Percentiles rank a stretch among this genome's conserved stretches.
Conservation (phyloP, 2,329 filamentous ascomycete genomes). For the Scopulariopsis brevicaulis region DNA sequence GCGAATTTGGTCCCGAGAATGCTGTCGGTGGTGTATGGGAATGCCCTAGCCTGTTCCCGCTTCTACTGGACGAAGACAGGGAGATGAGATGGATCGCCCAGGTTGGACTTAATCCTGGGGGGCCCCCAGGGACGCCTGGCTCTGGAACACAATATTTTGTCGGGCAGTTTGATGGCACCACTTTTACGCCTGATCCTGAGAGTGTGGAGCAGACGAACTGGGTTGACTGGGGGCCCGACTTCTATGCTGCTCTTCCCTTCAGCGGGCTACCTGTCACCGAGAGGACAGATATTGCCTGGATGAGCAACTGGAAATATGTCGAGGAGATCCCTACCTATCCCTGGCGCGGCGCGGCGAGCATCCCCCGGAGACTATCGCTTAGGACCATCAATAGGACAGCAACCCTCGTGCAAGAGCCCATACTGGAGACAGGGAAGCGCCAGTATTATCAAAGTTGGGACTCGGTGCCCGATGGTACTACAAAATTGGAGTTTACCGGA, state of each 20-base stretch:
- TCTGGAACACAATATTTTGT: slow-evolving; percentile 4
- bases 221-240: slow-evolving; percentile 2
- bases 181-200: slow-evolving; percentile 1
- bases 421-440: neutral
- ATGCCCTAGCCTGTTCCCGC: slow-evolving; percentile 4
- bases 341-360: slow-evolving; percentile 2
- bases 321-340: slow-evolving; percentile 1
- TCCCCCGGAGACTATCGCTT: slow-evolving; percentile 1
- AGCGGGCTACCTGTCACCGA: neutral
- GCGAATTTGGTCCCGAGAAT: slow-evolving; percentile 2
- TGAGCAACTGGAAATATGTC: slow-evolving; percentile 6
- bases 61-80: neutral
- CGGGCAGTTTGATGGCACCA: slow-evolving; percentile 3
- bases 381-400: neutral
- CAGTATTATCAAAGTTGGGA: neutral
- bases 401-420: slow-evolving; percentile 1
- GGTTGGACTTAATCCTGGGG: slow-evolving; percentile 4
- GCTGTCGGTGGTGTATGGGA: slow-evolving; percentile 5
- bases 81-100: slow-evolving; percentile 1
- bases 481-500: neutral
- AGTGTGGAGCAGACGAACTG: slow-evolving; percentile 3
- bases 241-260: slow-evolving; percentile 4
- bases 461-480: neutral
- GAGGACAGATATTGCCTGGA: slow-evolving; percentile 3
- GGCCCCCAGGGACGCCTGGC: slow-evolving; percentile 1